Conservation (phyloP, 2,329 filamentous ascomycete genomes). For the Stachybotrys chlorohalonatus region DNA sequence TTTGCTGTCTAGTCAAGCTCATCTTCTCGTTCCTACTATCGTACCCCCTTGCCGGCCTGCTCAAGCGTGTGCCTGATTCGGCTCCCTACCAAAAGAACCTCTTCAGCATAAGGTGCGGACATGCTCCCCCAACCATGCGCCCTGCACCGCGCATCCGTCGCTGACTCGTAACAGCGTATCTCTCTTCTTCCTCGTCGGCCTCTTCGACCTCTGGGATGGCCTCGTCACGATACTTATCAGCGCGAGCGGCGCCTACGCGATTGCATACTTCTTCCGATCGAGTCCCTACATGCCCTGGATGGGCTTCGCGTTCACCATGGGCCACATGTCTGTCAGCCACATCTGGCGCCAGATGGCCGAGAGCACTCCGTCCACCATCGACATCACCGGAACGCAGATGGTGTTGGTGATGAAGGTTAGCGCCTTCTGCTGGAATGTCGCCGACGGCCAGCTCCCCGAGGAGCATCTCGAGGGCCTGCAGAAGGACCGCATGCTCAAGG, state of each 20-base stretch:
- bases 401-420: slow-evolving; percentile 96
- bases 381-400: slow-evolving; percentile 96
- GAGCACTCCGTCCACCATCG: slow-evolving; percentile 53
- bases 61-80: slow-evolving; percentile 84
- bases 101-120: slow-evolving; percentile 66
- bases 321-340: slow-evolving; percentile 87
- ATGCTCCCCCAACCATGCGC: background rate
- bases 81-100: slow-evolving; percentile 78
- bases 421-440: slow-evolving; percentile 96
- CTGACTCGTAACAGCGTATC: slow-evolving; percentile 46
- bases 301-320: slow-evolving; percentile 88
- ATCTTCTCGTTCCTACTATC: slow-evolving; percentile 85
- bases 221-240: slow-evolving; percentile 71
- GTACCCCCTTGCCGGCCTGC: slow-evolving; percentile 77
- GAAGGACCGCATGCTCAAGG: slow-evolving; percentile 66
- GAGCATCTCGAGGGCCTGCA: slow-evolving; percentile 79
- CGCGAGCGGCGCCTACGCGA: slow-evolving; percentile 69
- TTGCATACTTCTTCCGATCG: slow-evolving; percentile 67
- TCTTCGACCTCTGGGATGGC: slow-evolving; percentile 89
- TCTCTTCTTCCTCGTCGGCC: slow-evolving; percentile 83
- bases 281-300: slow-evolving; percentile 98
- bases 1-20: slow-evolving; percentile 65
- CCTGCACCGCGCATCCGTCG: background rate
- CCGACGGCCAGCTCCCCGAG: slow-evolving; percentile 75
- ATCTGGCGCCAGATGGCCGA: slow-evolving; percentile 68